These are phyloP conservation scores for Ambrosiella xylebori DNA, from an alignment of 2,329 filamentous ascomycete genomes.

Conservation along the genomic window DNA sequence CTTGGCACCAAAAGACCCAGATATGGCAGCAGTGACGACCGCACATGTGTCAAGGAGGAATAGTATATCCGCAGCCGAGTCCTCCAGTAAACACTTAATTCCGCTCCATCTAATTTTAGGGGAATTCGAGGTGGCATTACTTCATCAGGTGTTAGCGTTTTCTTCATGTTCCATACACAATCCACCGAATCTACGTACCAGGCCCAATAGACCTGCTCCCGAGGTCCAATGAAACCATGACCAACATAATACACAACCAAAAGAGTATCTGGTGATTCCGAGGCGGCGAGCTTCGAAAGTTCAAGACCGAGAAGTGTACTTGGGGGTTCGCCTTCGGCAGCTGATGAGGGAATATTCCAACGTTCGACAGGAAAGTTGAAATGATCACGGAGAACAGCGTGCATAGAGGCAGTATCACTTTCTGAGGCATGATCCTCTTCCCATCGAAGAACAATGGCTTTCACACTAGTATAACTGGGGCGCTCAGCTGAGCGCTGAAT, in stretches of 20 bases:
- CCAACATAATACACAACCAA: slow-evolving; percentile 49
- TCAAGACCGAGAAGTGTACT: slow-evolving; percentile 44
- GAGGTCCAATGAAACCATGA: slow-evolving; percentile 38
- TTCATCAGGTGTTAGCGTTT: slow-evolving; percentile 18
- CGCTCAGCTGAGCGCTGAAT: slow-evolving; percentile 46
- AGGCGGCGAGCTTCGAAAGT: slow-evolving; percentile 42
- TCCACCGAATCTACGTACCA: slow-evolving; percentile 29
- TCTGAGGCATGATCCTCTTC: slow-evolving; percentile 40
- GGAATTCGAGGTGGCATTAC: slow-evolving; percentile 40
- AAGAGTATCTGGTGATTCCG: slow-evolving; percentile 39
- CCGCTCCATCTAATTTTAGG: slow-evolving; percentile 46
- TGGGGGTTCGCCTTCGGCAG: slow-evolving; percentile 22
- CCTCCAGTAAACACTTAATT: slow-evolving; percentile 44
- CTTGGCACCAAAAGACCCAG: slow-evolving; percentile 37
- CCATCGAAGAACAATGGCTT: slow-evolving; percentile 44
- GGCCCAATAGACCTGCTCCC: slow-evolving; percentile 49
- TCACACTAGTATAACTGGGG: slow-evolving; percentile 39
- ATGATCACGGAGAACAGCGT: slow-evolving; percentile 39
- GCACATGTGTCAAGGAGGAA: slow-evolving; percentile 46
- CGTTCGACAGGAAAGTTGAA: slow-evolving; percentile 44
- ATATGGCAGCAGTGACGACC: slow-evolving; percentile 29
- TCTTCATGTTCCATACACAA: neutral
- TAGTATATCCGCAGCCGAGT: slow-evolving; percentile 45
- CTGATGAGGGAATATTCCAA: slow-evolving; percentile 42
- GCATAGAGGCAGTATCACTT: slow-evolving; percentile 35